Evolutionary conservation across 2,329 filamentous ascomycete genomes (phyloP), one percentile per base, ranked within the genome.

Genomic region (Arthrobotrys megalospora): DNA sequence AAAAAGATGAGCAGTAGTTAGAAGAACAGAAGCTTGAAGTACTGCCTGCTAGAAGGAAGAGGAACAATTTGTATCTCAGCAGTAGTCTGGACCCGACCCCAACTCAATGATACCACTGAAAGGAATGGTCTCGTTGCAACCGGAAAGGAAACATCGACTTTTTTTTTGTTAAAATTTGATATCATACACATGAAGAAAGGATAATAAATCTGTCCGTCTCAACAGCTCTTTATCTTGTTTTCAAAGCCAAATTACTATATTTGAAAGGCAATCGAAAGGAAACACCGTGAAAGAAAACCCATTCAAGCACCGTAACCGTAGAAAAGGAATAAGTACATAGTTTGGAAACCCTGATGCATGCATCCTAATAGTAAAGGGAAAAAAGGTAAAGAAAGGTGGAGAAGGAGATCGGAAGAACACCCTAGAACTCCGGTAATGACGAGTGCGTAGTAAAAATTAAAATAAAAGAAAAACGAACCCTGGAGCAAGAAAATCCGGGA

Each of bases 341-440:
- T 34, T 5, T 21, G 53, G 34, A 36, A 68, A 28, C 10, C 43
- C 70, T 21, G 63, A 75, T 67, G 70, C 63, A 75, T 75, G 63
- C 70, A 68, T 41, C 70, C 62, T 36, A 2, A 43, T 16, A 41
- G 21, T 32, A 45, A 47, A 7, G 47, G 36, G 21, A 48, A 60
- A 19, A 69, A 38, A 16, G 52, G 16, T 41, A 21, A 58, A 52
- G 16, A 53, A 64, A 64, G 43, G n/a, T 16, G 10, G 16, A 14
- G 14, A 34, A 53, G 38, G 8, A 73, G 14, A 52, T 19, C 24
- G 32, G 50, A 21, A 47, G 41, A 68, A 66, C 63, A 45, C 50
- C 58, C 21, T 36, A 16, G 24, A 24, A 75, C 62, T 67, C 62
- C 70, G 36, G 50, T 60, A n/a, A 60, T 67, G 52, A 67, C 52